Evolutionary conservation across 805 yeast genomes (phyloP).

Genomic region (Millerozyma acaciae): DNA sequence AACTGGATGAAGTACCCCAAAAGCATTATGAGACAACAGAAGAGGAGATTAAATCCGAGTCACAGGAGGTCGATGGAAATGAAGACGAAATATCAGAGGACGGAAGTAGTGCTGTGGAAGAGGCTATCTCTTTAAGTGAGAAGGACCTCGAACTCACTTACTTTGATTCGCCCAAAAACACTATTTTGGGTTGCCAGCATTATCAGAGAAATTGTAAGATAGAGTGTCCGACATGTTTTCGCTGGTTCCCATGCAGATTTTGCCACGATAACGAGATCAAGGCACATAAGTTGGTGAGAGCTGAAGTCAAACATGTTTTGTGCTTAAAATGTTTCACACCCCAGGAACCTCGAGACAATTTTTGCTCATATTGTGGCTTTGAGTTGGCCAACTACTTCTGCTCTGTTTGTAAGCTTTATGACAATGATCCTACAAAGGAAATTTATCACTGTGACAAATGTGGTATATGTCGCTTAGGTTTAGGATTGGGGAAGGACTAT

Average conservation of each 20-base stretch:
- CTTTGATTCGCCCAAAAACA: slow-evolving; percentile 36
- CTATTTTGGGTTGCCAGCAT: slow-evolving; percentile 72
- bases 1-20: too few species aligned
- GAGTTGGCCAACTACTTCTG: slow-evolving; percentile 78
- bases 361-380: slow-evolving; percentile 64
- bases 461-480: slow-evolving; percentile 88
- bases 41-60: too few species aligned
- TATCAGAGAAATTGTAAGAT: slow-evolving; percentile 80
- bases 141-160: slow-evolving; percentile 48
- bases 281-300: slow-evolving; percentile 48
- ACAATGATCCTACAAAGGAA: slow-evolving; percentile 70
- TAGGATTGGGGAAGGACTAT: slow-evolving; percentile 83
- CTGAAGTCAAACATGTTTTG: slow-evolving; percentile 60
- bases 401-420: slow-evolving; percentile 73
- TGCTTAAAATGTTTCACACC: slow-evolving; percentile 79
- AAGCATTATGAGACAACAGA: too few species aligned
- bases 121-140: slow-evolving; percentile 45
- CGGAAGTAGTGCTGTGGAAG: slow-evolving; percentile 20
- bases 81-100: too few species aligned
- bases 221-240: slow-evolving; percentile 70
- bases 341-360: slow-evolving; percentile 64
- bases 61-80: too few species aligned
- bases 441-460: slow-evolving; percentile 92
- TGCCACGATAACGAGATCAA: slow-evolving; percentile 70
- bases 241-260: slow-evolving; percentile 78